These are phyloP conservation scores for Sporisorium exsertum DNA, from an alignment of 1,284 basidiomycete genomes.

Conservation along the genomic window DNA sequence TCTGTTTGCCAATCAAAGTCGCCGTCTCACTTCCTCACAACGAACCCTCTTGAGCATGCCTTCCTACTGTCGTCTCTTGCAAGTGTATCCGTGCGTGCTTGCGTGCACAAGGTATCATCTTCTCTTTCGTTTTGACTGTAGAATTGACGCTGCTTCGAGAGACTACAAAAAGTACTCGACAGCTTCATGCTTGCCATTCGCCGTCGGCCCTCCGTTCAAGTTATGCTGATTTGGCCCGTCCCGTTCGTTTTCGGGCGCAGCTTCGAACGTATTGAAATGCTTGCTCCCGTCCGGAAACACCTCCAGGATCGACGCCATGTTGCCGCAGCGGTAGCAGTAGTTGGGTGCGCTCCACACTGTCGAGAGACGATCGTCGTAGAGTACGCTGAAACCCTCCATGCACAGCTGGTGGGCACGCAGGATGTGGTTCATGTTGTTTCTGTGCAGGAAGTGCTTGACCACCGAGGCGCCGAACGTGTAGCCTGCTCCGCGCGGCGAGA, in stretches of 20 bases:
- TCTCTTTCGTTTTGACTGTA: background rate
- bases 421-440: slow-evolving; percentile 97
- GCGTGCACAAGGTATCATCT: background rate
- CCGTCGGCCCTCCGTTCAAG: slow-evolving; percentile 26
- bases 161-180: slow-evolving; percentile 62
- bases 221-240: slow-evolving; percentile 67
- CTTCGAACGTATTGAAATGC: slow-evolving; percentile 98
- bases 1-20: too few species aligned
- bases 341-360: slow-evolving; percentile 99
- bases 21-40: background rate
- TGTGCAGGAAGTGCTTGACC: slow-evolving; percentile 90
- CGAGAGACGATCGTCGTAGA: slow-evolving; percentile 93
- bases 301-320: slow-evolving; percentile 95
- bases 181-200: slow-evolving; percentile 52
- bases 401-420: slow-evolving; percentile 97
- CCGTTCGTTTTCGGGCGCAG: slow-evolving; percentile 94
- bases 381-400: slow-evolving; percentile 96
- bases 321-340: slow-evolving; percentile 98
- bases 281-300: slow-evolving; percentile 88
- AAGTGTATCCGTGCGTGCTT: background rate
- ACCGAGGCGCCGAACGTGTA: slow-evolving; percentile 99
- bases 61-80: too few species aligned
- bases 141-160: background rate
- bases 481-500: slow-evolving; percentile 95
- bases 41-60: background rate